A percentile compares a stretch with the other conserved stretches of the same genome.
Evolutionary conservation across 83 land plant species (phyloP).

Genomic region (Thuja plicata): DNA sequence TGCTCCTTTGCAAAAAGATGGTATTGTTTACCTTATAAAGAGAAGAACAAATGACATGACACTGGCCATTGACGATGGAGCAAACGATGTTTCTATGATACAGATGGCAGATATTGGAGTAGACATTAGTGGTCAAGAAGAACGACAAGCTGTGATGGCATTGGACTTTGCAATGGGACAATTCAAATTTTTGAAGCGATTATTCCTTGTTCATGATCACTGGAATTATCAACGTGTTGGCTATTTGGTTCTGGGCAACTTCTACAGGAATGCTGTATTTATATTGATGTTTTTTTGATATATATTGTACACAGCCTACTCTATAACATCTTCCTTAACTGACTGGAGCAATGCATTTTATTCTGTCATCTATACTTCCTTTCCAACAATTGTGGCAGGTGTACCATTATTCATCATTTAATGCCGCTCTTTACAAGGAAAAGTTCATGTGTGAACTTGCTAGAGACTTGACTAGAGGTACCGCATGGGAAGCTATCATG

Average conservation of each 20-base stretch:
- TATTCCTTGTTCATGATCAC: constrained; percentile 55
- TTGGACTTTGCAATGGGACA: constrained; percentile 63
- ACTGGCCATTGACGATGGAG: constrained; percentile 80
- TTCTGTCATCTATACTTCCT: too few relatives aligned
- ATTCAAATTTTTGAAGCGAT: constrained; percentile 46
- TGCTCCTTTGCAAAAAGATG: constrained; percentile 88
- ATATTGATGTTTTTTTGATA: constrained; percentile 50
- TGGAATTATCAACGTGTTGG: constrained; percentile 55
- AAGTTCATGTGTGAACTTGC: too few relatives aligned
- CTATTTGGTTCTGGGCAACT: constrained; percentile 60
- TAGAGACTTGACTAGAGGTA: too few relatives aligned
- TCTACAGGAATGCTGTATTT: constrained; percentile 63
- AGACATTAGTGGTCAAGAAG: constrained; percentile 49
- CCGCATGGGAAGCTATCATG: too few relatives aligned
- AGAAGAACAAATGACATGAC: constrained; percentile 82
- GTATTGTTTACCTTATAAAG: constrained; percentile 73
- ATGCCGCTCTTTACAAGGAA: too few relatives aligned
- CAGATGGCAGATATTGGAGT: constrained; percentile 56
- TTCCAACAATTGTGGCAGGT: too few relatives aligned
- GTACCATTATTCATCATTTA: too few relatives aligned
- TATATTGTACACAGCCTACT: too few relatives aligned
- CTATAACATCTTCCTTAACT: too few relatives aligned
- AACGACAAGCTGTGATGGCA: constrained; percentile 64
- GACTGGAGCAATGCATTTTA: too few relatives aligned
- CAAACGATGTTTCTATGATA: constrained; percentile 58